Evolutionary conservation across 805 yeast genomes (phyloP).

Genomic region (Ogataea salicorniae): DNA sequence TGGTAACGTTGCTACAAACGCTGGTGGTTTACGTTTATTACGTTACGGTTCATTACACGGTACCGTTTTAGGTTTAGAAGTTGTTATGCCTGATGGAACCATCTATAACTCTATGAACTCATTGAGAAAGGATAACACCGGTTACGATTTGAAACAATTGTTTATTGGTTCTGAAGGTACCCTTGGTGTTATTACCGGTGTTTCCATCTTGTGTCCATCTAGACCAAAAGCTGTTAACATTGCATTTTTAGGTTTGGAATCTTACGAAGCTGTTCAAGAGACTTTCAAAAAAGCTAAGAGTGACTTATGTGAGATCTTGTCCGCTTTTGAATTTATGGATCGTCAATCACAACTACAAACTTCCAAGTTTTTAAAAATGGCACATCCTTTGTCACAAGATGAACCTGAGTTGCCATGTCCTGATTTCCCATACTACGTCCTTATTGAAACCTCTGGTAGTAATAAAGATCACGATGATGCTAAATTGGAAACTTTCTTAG

Average conservation of each 20-base stretch:
- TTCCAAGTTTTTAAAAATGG: conserved; percentile 49
- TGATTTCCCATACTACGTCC: conserved; percentile 80
- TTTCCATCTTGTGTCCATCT: conserved; percentile 83
- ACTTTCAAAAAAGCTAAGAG: conserved; percentile 73
- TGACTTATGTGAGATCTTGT: conserved; percentile 78
- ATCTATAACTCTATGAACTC: conserved; percentile 75
- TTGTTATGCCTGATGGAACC: conserved; percentile 86
- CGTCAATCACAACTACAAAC: conserved; percentile 59
- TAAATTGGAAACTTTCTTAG: conserved; percentile 81
- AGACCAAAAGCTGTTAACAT: conserved; percentile 84
- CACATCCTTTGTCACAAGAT: conserved; percentile 67
- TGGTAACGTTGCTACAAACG: conserved; percentile 92
- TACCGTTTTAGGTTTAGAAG: conserved; percentile 84
- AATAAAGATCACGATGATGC: conserved; percentile 89
- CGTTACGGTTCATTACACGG: conserved; percentile 94
- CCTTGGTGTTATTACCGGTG: conserved; percentile 84
- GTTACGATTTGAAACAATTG: conserved; percentile 86
- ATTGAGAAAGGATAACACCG: conserved; percentile 91
- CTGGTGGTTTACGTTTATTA: conserved; percentile 86
- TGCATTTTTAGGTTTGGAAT: conserved; percentile 77
- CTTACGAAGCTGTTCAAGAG: conserved; percentile 78
- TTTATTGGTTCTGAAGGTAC: conserved; percentile 96
- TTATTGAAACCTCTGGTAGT: conserved; percentile 96
- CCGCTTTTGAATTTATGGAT: conserved; percentile 96
- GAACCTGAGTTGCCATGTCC: conserved; percentile 33